Evolutionary conservation across 2,329 filamentous ascomycete genomes (phyloP), one percentile per base, ranked within the genome.

Genomic region (Epichloe bromicola): DNA sequence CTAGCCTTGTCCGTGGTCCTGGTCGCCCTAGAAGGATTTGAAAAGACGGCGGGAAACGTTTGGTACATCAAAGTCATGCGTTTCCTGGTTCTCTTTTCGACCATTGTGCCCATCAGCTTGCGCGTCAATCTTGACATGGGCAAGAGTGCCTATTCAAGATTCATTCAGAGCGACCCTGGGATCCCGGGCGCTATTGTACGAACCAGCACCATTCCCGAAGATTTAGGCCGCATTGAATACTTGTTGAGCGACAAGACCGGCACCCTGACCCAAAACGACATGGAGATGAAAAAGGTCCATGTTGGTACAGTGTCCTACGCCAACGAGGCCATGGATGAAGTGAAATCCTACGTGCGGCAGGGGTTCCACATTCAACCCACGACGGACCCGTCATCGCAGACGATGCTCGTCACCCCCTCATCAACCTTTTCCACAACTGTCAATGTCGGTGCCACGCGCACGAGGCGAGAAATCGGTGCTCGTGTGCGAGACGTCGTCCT

Each of bases 51-150:
- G 50, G 79, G 76, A 19, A 78, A 80, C 50, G 71, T 78, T 23
- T 98, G 93, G 93, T 98, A 97, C 66, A 82, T 97, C 58, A 91
- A 94, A 57, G 95, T 97, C 60, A 93, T 95, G 82, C 84, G 91
- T n/a, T 98, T 97, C 64, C 71, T 98, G 56, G 94, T 98, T 54
- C 74, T 98, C 1, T 98, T 98, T 72, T 97, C 91, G n/a, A 97
- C 91, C 0, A 98, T 98, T 61, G 94, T 98, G 26, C 93, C 93
- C 1, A 96, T 98, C 67, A 95, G 89, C 69, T 74, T 98, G 58
- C 85, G 93, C 48, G 93, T 98, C 58, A 98, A 98, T 63, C 74
- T 98, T 17, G 93, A 98, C 63, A 85, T 98, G 79, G 94, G 91
- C 39, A 98, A 98, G 69, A 91, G 87, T 51, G 88, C 93, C 2